Evolutionary conservation across 1,284 basidiomycete genomes (phyloP).

Genomic region (Moniliophthora roreri): DNA sequence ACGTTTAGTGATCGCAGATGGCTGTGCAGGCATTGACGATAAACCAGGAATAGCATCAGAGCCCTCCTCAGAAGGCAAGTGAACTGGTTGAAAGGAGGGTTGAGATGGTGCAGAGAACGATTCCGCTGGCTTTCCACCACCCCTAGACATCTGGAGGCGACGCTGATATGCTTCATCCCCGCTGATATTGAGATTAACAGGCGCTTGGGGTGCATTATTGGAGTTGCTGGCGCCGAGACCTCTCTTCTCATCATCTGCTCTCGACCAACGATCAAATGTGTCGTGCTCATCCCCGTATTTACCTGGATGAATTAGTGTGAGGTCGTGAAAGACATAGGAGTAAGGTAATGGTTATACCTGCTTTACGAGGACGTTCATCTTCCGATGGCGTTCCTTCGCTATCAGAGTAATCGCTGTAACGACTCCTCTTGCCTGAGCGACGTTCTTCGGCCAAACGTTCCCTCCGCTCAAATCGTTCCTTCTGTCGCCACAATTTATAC

Average conservation of each 20-base stretch:
- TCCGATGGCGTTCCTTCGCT: conserved; percentile 64
- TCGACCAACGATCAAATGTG: conserved; percentile 52
- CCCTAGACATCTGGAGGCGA: conserved; percentile 53
- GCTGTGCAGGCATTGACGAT: conserved; percentile 17
- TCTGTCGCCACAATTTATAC: conserved; percentile 75
- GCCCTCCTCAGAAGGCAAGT: conserved; percentile 23
- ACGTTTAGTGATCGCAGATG: conserved; percentile 20
- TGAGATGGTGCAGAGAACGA: conserved; percentile 15
- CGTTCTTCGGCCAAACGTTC: conserved; percentile 61
- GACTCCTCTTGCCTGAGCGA: conserved; percentile 56
- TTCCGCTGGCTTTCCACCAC: not conserved
- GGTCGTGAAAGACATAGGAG: conserved; percentile 5
- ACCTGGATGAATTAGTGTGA: conserved; percentile 35
- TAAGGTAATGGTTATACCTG: conserved; percentile 44
- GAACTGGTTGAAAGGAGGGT: conserved; percentile 21
- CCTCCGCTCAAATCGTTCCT: conserved; percentile 68
- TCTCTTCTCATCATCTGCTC: conserved; percentile 46
- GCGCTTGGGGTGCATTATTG: conserved; percentile 25
- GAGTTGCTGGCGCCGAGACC: conserved; percentile 19
- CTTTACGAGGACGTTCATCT: conserved; percentile 69
- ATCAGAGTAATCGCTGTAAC: conserved; percentile 66
- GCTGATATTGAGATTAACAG: conserved; percentile 40
- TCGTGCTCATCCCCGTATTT: conserved; percentile 45
- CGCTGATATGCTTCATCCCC: conserved; percentile 69
- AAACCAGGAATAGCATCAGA: conserved; percentile 27